Evolutionary conservation across 352 stramenopile species (phyloP), one percentile per base, ranked within the genome.

Genomic region (Phytophthora agathidicida): DNA sequence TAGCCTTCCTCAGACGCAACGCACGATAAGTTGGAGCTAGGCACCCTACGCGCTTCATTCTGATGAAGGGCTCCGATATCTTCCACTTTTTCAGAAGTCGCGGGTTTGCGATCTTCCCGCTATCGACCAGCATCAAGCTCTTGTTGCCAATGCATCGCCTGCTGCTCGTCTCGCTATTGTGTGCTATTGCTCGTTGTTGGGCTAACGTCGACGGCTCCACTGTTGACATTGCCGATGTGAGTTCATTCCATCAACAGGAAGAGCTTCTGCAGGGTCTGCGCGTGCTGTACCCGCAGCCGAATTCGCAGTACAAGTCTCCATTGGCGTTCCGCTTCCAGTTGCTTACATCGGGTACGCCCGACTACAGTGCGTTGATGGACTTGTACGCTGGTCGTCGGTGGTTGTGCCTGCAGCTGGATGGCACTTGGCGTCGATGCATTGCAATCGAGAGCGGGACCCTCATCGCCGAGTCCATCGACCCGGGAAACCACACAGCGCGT

Each of bases 381-480:
- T 8, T 13, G 16, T 74, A 74, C 31, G 28, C 37, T 31, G 42
- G 47, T 3, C 47, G 26, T 1, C 45, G 54, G 1, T 74, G 60
- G 65, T 4, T 59, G 36, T 74, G 65, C 51, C 49, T 74, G 26
- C 41, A 58, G 32, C 42, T 74, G 17, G 65, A 74, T 3, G 38
- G 19, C 2, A 22, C 7, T 2, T 68, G 57, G 59, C 39, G 26
- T 7, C 45, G 43, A 1, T 74, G 65, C 39, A 58, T 74, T 17
- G 16, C 60, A 5, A 57, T 74, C 11, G 41, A 63, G 10, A 68
- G 65, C 36, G 38, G 44, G 14, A 38, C 33, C 13, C 33, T 58
- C 11, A 28, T 74, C 9, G 9, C 39, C 1, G 48, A 71, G n/a
- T 6, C 36, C 2, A 52, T 74, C 10, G 32, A 47, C 2, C 23